phyloP scores from a whole-genome alignment of 2,329 filamentous ascomycete species.

The Thelonectria olida region DNA sequence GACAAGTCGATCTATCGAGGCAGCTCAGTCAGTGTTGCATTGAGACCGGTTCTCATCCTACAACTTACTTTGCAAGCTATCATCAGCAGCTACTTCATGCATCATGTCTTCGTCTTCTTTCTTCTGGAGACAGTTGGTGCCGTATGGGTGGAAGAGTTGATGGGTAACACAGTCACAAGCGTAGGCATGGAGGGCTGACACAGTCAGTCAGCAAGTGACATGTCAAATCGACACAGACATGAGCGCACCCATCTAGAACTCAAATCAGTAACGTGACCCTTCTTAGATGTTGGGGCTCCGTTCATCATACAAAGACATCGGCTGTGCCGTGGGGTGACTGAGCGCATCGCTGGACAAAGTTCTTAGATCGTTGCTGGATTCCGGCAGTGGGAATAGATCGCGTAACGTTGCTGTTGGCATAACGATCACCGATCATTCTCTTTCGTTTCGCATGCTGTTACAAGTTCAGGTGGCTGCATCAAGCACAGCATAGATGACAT shows the following conservation, averaged over 20 bases:
- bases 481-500: too few species aligned
- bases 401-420: conserved; percentile 75
- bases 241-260: conserved; percentile 42
- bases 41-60: background rate
- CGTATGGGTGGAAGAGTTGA: conserved; percentile 74
- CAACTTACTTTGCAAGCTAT: conserved; percentile 70
- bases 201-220: conserved; percentile 28
- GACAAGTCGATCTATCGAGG: conserved; percentile 63
- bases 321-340: conserved; percentile 55
- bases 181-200: conserved; percentile 66
- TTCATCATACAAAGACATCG: conserved; percentile 67
- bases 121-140: conserved; percentile 66
- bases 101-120: conserved; percentile 70
- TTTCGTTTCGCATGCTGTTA: conserved; percentile 69
- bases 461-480: background rate
- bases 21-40: conserved; percentile 18
- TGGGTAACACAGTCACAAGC: conserved; percentile 76
- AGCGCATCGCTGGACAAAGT: conserved; percentile 64
- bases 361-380: conserved; percentile 64
- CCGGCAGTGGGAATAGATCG: conserved; percentile 62
- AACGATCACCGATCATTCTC: conserved; percentile 71
- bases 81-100: conserved; percentile 73
- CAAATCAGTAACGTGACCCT: conserved; percentile 20
- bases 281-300: too few species aligned
- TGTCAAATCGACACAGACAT: too few species aligned